A percentile compares a stretch with the other conserved stretches of the same genome.
These are phyloP conservation scores for Vitis riparia DNA, from an alignment of 164 flowering plant species.

Conservation along the genomic window DNA sequence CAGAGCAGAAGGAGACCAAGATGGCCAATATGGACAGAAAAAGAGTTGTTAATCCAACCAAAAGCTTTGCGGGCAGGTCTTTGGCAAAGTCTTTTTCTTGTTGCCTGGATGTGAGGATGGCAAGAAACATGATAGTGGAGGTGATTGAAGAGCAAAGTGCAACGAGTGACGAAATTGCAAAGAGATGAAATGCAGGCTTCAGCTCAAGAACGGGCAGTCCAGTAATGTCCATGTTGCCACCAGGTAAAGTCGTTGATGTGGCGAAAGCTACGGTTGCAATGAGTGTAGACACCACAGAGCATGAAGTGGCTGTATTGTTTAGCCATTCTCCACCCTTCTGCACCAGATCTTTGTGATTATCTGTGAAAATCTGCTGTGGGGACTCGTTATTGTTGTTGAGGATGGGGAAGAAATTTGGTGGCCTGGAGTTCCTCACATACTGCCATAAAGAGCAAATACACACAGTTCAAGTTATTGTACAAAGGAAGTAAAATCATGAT, in stretches of 20 bases:
- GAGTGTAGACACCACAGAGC: conserved; percentile 24
- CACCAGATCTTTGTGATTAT: conserved; percentile 15
- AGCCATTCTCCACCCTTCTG: conserved; percentile 18
- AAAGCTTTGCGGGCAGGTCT: conserved; percentile 18
- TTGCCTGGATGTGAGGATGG: conserved; percentile 25
- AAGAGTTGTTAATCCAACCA: conserved; percentile 20
- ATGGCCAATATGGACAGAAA: conserved; percentile 24
- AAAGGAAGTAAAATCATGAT: no score
- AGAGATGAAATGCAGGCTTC: conserved; percentile 14
- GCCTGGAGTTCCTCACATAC: conserved; percentile 19
- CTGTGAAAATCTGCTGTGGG: conserved; percentile 12
- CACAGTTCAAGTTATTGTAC: no score
- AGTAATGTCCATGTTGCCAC: conserved; percentile 3
- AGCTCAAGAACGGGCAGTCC: conserved; percentile 10
- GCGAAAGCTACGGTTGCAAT: conserved; percentile 32
- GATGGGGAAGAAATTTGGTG: conserved; percentile 8
- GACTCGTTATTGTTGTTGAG: conserved; percentile 12
- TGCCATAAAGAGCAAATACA: neutral
- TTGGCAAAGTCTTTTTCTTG: conserved; percentile 17
- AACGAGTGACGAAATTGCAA: conserved; percentile 16
- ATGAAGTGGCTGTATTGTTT: conserved; percentile 17
- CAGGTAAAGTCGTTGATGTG: conserved; percentile 19
- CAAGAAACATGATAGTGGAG: conserved; percentile 19
- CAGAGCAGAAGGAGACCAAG: conserved; percentile 27
- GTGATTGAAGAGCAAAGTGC: conserved; percentile 30